Percentiles rank a stretch among this genome's conserved stretches.
Conservation (phyloP, 2,329 filamentous ascomycete genomes). For the Epichloe uncinata region DNA sequence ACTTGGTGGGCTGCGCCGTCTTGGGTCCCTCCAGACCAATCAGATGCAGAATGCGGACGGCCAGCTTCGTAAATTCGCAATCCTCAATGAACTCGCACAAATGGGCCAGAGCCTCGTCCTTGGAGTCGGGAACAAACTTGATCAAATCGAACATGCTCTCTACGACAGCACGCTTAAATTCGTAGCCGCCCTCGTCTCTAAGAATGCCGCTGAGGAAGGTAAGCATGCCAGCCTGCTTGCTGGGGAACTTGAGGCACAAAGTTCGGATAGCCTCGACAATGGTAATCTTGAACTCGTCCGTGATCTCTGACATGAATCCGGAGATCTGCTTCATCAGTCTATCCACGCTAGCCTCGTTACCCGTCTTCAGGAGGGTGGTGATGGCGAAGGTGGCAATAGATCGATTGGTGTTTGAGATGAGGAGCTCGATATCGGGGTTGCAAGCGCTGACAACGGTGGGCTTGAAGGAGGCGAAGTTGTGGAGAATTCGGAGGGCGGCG, state of each 20-base stretch:
- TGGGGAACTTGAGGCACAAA: slow-evolving; percentile 92
- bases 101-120: slow-evolving; percentile 74
- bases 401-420: slow-evolving; percentile 94
- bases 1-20: slow-evolving; percentile 92
- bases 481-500: slow-evolving; percentile 87
- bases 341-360: slow-evolving; percentile 94
- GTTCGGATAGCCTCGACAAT: slow-evolving; percentile 97
- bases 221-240: slow-evolving; percentile 96
- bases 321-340: slow-evolving; percentile 97
- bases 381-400: slow-evolving; percentile 98
- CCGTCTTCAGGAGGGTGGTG: slow-evolving; percentile 93
- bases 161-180: slow-evolving; percentile 94
- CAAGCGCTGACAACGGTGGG: slow-evolving; percentile 82
- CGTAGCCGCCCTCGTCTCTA: slow-evolving; percentile 91
- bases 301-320: slow-evolving; percentile 97
- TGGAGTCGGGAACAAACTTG: slow-evolving; percentile 89
- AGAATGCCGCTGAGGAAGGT: slow-evolving; percentile 94
- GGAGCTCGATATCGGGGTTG: slow-evolving; percentile 92
- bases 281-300: slow-evolving; percentile 99
- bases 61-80: slow-evolving; percentile 96
- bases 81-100: slow-evolving; percentile 99
- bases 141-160: slow-evolving; percentile 99
- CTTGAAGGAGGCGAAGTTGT: slow-evolving; percentile 94
- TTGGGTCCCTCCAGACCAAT: slow-evolving; percentile 91
- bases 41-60: slow-evolving; percentile 86